Percentiles rank a stretch among this genome's conserved stretches.
phyloP scores from a whole-genome alignment of 2,329 filamentous ascomycete species.

The Fusarium nematophilum region DNA sequence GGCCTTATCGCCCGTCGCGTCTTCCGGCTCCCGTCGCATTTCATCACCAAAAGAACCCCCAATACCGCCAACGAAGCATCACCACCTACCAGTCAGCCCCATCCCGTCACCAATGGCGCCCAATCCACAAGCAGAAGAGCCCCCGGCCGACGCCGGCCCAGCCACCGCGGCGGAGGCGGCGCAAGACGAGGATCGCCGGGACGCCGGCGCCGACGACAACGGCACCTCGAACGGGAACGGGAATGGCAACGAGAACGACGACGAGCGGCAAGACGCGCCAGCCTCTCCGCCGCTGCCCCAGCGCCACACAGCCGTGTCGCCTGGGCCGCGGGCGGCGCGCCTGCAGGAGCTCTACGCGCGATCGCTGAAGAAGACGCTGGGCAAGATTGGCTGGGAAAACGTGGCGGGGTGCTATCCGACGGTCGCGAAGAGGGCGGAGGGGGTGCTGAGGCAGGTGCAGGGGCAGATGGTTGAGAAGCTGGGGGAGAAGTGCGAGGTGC shows the following conservation, averaged over 20 bases:
- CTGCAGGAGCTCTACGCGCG: conserved; percentile 65
- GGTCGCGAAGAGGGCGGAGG: conserved; percentile 62
- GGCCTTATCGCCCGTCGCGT: conserved; percentile 36
- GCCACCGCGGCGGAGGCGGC: not conserved
- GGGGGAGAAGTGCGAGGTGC: conserved; percentile 63
- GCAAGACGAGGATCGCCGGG: not conserved
- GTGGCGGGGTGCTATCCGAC: conserved; percentile 72
- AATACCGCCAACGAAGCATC: not conserved
- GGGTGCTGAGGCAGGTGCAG: conserved; percentile 66
- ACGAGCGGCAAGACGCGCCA: conserved; percentile 30
- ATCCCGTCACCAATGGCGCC: conserved; percentile 31
- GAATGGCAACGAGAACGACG: not conserved
- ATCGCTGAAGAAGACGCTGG: conserved; percentile 65
- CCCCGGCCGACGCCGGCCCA: not conserved
- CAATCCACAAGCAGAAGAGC: conserved; percentile 27
- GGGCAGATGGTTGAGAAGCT: conserved; percentile 68
- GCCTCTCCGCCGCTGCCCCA: conserved; percentile 55
- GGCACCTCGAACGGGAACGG: not conserved
- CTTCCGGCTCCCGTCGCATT: conserved; percentile 12
- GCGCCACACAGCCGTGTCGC: conserved; percentile 57
- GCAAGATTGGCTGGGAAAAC: conserved; percentile 66
- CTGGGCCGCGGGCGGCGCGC: conserved; percentile 67
- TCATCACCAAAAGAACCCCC: conserved; percentile 10
- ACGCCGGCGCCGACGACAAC: not conserved
- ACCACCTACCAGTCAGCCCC: not conserved